Evolutionary conservation across 805 yeast species (phyloP).

Genomic region (Monosporozyma servazzii): DNA sequence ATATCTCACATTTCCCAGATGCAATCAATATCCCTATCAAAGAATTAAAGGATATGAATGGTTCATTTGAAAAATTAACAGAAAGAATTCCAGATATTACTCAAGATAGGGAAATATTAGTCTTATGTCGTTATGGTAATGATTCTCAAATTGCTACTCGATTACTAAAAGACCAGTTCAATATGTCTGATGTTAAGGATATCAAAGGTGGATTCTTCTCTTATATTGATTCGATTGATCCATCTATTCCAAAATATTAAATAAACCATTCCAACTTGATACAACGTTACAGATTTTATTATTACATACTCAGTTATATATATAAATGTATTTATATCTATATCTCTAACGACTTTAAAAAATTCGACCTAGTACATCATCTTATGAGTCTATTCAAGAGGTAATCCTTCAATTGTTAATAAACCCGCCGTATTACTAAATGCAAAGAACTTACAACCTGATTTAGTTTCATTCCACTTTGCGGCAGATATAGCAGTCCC

Average conservation of each 20-base stretch:
- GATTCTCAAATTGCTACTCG: slow-evolving; percentile 77
- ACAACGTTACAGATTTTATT: not conserved
- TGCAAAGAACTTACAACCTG: slow-evolving; percentile 38
- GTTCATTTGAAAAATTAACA: slow-evolving; percentile 21
- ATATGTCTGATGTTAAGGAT: slow-evolving; percentile 47
- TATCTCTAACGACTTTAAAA: not conserved
- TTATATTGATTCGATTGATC: slow-evolving; percentile 59
- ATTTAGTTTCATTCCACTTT: slow-evolving; percentile 48
- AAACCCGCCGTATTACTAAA: slow-evolving; percentile 28
- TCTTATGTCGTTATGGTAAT: slow-evolving; percentile 82
- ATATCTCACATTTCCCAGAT: slow-evolving; percentile 49
- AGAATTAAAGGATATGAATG: slow-evolving; percentile 29
- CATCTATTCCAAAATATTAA: slow-evolving; percentile 54
- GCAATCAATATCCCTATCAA: slow-evolving; percentile 59
- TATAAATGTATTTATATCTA: not conserved
- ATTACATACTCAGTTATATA: slow-evolving; percentile 18
- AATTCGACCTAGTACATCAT: not conserved
- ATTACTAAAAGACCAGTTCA: slow-evolving; percentile 42
- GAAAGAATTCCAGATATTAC: slow-evolving; percentile 19
- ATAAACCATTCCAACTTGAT: not conserved
- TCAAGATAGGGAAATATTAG: slow-evolving; percentile 34
- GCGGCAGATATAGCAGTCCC: slow-evolving; percentile 40
- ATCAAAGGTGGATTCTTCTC: slow-evolving; percentile 66
- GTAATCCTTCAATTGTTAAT: slow-evolving; percentile 22
- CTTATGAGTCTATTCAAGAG: not conserved